phyloP scores from a whole-genome alignment of 2,329 filamentous ascomycete genomes.

The Talaromyces atroroseus region DNA sequence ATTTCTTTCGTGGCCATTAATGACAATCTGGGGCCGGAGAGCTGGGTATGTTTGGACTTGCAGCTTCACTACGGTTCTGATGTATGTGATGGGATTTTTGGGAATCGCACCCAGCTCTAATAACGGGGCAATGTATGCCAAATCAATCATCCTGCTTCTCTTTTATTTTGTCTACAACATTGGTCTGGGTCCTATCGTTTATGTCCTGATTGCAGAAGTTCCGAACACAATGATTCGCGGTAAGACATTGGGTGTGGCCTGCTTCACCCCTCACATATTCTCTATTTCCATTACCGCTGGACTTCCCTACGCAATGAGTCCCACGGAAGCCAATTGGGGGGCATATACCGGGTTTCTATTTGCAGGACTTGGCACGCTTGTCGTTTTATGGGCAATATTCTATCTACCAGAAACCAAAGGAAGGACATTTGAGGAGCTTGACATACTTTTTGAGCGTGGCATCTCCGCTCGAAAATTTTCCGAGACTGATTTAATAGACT shows the following conservation, averaged over 20 bases:
- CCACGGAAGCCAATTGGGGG: conserved; percentile 19
- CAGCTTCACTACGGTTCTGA: not conserved
- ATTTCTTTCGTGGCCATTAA: not conserved
- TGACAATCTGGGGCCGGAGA: not conserved
- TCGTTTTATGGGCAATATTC: not conserved
- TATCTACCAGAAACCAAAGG: conserved; percentile 26
- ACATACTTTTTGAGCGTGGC: conserved; percentile 18
- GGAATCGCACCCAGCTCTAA: conserved; percentile 15
- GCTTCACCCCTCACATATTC: conserved; percentile 33
- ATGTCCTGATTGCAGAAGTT: conserved; percentile 44
- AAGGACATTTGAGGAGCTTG: conserved; percentile 36
- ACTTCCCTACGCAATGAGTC: conserved; percentile 37
- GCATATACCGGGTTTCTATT: conserved; percentile 27
- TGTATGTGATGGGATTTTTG: not conserved
- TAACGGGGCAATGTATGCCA: conserved; percentile 27
- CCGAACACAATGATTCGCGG: conserved; percentile 38
- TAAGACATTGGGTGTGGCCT: conserved; percentile 41
- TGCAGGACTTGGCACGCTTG: conserved; percentile 13
- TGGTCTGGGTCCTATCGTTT: conserved; percentile 39
- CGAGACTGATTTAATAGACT: no score
- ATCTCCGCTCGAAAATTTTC: no score
- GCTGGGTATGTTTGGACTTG: no score
- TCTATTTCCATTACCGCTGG: conserved; percentile 36
- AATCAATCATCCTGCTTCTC: conserved; percentile 33
- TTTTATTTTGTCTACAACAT: conserved; percentile 36